Evolutionary conservation across 345 rosid genomes (phyloP), one percentile per base, ranked within the genome.

Genomic region (Melaleuca alternifolia): DNA sequence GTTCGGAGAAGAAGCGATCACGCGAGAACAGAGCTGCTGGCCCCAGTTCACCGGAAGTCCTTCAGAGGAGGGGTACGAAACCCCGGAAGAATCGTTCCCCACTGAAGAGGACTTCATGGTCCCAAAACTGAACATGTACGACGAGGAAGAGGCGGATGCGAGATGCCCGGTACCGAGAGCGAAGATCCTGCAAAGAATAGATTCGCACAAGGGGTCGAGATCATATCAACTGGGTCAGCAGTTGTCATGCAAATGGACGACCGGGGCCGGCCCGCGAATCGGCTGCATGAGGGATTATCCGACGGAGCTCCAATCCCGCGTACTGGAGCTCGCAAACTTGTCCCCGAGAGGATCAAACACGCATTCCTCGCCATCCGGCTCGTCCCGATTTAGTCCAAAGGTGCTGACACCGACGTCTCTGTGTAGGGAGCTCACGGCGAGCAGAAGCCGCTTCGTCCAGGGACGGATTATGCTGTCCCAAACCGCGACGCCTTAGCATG

Each of bases 221-320:
- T 93, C 99, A 1, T 97, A 94, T 56, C 98, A 97, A 88, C 85
- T 97, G 90, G 99, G 95, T 56, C 90, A 92, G 85, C 93, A 96
- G 50, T 86, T 97, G 82, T 92, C 92, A n/a, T 92, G 94, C 6
- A 94, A 87, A 89, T 97, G 99, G 99, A 93, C 94, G 2, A 96
- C 99, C 0, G 99, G 99, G 14, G 99, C 96, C 5, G 99, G 99
- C 9, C 98, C 99, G 5, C 89, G 99, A 61, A 97, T 97, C 54
- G 95, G 99, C 52, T 95, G 99, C 91, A 94, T 97, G 98, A 94
- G 97, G 89, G 99, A 97, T 83, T 97, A 96, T 85, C 99, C 99
- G 16, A 82, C 93, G 10, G 98, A 97, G 90, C 97, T 97, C 84
- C 98, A 93, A 50, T 89, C 91, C 71, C 87, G 88, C 87, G 96